Conservation (phyloP, 116 monocot genomes). For the Posidonia oceanica region DNA sequence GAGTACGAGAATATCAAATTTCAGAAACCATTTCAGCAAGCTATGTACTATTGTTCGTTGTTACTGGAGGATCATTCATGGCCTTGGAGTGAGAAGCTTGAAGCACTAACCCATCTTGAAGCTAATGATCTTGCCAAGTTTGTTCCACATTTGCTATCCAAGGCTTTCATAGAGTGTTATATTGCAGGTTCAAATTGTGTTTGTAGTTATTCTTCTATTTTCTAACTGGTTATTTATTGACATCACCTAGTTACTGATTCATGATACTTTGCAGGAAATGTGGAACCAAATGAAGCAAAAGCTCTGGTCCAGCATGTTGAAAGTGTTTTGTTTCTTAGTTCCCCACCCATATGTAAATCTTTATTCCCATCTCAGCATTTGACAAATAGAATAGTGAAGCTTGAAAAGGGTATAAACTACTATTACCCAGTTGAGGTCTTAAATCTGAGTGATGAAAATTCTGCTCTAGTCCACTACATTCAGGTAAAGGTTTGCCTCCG, state of each 20-base stretch:
- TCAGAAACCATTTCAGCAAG: conserved; percentile 79
- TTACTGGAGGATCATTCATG: conserved; percentile 64
- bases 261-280: conserved; percentile 43
- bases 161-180: conserved; percentile 71
- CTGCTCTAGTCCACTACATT: conserved; percentile 74
- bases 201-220: conserved; percentile 2
- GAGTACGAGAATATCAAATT: conserved; percentile 82
- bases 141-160: conserved; percentile 39
- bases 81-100: conserved; percentile 71
- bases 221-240: background rate
- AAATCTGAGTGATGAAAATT: conserved; percentile 79
- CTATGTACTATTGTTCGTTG: conserved; percentile 66
- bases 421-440: conserved; percentile 43
- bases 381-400: conserved; percentile 74
- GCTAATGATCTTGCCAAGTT: conserved; percentile 49
- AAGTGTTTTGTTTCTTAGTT: conserved; percentile 49
- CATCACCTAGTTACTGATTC: background rate
- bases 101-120: conserved; percentile 58
- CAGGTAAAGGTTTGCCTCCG: conserved; percentile 36
- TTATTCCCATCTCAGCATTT: conserved; percentile 74
- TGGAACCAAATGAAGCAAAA: conserved; percentile 56
- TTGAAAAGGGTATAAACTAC: conserved; percentile 60
- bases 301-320: conserved; percentile 50
- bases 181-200: conserved; percentile 37
- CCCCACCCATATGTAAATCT: conserved; percentile 40